phyloP scores from a whole-genome alignment of 2,329 filamentous ascomycete species.

The Aspergillus tamarii region DNA sequence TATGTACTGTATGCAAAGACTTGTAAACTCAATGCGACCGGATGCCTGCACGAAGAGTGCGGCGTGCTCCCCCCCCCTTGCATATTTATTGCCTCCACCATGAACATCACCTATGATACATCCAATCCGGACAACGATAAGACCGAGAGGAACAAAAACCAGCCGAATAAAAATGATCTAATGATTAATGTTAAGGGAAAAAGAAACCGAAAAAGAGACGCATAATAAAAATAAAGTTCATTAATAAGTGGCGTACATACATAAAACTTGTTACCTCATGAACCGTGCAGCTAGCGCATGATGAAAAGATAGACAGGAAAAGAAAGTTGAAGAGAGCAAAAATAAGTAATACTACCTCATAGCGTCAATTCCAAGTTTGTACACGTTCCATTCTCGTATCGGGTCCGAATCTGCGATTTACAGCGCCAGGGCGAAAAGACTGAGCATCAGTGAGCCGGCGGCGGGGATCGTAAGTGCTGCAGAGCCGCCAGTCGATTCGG shows the following conservation, averaged over 20 bases:
- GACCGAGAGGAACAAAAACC: too few species aligned
- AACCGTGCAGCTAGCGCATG: not conserved
- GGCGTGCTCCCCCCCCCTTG: not conserved
- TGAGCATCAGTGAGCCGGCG: conserved; percentile 32
- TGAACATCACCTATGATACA: not conserved
- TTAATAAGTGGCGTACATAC: conserved; percentile 11
- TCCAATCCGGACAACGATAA: not conserved
- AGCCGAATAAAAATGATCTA: not conserved
- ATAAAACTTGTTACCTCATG: conserved; percentile 7
- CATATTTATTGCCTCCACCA: not conserved
- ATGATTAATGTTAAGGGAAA: not conserved
- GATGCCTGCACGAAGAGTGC: not conserved
- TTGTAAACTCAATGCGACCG: not conserved
- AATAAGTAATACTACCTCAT: not conserved
- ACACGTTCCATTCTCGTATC: not conserved
- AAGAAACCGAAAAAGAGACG: not conserved
- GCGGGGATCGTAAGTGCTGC: conserved; percentile 30
- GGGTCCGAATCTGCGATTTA: conserved; percentile 14
- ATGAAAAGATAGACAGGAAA: conserved; percentile 4
- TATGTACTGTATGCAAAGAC: not conserved
- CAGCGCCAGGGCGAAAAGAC: conserved; percentile 30
- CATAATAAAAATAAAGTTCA: conserved; percentile 6
- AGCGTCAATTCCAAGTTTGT: not conserved
- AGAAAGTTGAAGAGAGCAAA: not conserved
- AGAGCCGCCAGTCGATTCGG: conserved; percentile 30